Base-by-base conservation (phyloP, 352 stramenopile genomes). In the Lagenidium giganteum region DNA sequence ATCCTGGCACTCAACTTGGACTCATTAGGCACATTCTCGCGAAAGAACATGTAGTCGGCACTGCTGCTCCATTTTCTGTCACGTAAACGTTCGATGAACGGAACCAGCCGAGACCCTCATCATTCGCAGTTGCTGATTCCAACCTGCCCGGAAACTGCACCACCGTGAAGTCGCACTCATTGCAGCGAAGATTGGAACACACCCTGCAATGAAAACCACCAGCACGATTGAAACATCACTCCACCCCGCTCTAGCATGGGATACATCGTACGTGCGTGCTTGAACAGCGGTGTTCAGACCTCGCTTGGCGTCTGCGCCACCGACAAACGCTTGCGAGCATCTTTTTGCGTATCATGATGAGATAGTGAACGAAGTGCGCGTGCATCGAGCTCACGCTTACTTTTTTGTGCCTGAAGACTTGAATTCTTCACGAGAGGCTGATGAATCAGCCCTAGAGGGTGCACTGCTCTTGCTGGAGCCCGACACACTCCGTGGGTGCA, bases 41-140 rank as follows among this genome's bases (percentile, higher is more conserved):
- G 70, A 40, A 90, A 90, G 47, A 93, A 88, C 75, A 88, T 93
- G 56, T 89, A 92, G 36, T 93, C 80, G 5, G 66, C 80, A 38
- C 50, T 85, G 14, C 51, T 41, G 39, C 62, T 64, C 77, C 77
- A 93, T 54, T 83, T 83, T 39, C 73, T 87, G 45, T 34, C 14
- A 18, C 21, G 6, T 46, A 4, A 43, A 14, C 20, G 38, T 22
- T 39, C 17, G 14, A 31, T 17, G 28, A 37, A 40, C 16, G 13
- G 8, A 39, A 35, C 5, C 31, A 5, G 27, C 67, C 70, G 43
- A n/a, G n/a, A n/a, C n/a, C n/a, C n/a, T n/a, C n/a, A n/a, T n/a
- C n/a, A n/a, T n/a, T n/a, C n/a, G n/a, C n/a, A n/a, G n/a, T n/a
- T n/a, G n/a, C n/a, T n/a, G n/a, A n/a, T n/a, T n/a, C n/a, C n/a